Conservation (phyloP, 805 yeast species). For the Starmerella gropengiesseri region DNA sequence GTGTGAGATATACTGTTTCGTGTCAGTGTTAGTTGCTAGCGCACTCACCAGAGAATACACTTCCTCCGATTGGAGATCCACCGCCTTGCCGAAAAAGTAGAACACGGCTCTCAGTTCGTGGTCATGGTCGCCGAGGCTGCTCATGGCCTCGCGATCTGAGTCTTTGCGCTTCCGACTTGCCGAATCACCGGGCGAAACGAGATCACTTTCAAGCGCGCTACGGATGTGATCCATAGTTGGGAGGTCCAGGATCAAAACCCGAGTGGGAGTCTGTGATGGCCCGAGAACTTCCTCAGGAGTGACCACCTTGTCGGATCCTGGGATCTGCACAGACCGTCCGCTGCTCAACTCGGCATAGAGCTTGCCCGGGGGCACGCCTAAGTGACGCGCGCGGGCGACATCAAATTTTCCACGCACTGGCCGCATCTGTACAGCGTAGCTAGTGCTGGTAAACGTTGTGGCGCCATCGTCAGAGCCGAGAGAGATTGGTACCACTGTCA, state of each 20-base stretch:
- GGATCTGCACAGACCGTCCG: conserved; percentile 42
- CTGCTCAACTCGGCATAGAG: conserved; percentile 47
- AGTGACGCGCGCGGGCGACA: conserved; percentile 48
- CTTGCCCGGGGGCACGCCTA: conserved; percentile 61
- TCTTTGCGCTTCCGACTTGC: conserved; percentile 13
- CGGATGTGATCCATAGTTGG: conserved; percentile 44
- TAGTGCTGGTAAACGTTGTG: conserved; percentile 33
- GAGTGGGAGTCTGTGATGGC: conserved; percentile 45
- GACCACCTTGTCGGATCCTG: conserved; percentile 29
- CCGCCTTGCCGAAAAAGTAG: conserved; percentile 60
- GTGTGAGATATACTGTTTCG: conserved; percentile 64
- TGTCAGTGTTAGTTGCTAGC: conserved; percentile 35
- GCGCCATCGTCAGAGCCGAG: conserved; percentile 5
- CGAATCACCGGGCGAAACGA: conserved; percentile 1
- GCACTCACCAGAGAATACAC: conserved; percentile 20
- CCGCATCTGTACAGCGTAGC: conserved; percentile 55
- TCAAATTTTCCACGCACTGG: conserved; percentile 71
- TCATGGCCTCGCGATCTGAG: conserved; percentile 4
- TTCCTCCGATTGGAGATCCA: conserved; percentile 33
- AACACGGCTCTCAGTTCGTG: conserved; percentile 44
- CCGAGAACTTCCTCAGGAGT: conserved; percentile 65
- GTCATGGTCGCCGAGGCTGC: neutral
- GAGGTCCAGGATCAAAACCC: conserved; percentile 60
- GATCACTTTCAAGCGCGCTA: conserved; percentile 21
- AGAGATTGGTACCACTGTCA: conserved; percentile 24